A percentile compares a stretch with the other conserved stretches of the same genome.
These are phyloP conservation scores for Sonneratia caseolaris DNA, from an alignment of 345 rosid species.

Conservation along the genomic window DNA sequence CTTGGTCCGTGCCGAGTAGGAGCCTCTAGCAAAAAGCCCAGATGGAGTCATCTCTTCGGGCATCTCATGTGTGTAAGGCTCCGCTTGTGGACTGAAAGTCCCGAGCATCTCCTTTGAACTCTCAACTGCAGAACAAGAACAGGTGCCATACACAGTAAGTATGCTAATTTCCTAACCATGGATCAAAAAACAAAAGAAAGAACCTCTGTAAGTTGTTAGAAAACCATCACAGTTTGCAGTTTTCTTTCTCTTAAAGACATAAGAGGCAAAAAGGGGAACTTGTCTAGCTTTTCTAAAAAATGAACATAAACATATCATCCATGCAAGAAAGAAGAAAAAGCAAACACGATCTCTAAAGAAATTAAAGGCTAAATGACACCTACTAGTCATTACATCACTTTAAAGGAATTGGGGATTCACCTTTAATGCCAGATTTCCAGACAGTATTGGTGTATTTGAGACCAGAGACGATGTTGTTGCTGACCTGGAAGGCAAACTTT, in stretches of 20 bases:
- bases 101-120: slow-evolving; percentile 82
- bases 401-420: slow-evolving; percentile 17
- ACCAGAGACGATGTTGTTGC: slow-evolving; percentile 84
- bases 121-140: slow-evolving; percentile 45
- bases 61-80: slow-evolving; percentile 60
- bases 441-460: slow-evolving; percentile 66
- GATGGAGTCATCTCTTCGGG: slow-evolving; percentile 87
- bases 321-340: not conserved
- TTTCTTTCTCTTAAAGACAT: no score
- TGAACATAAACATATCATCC: not conserved
- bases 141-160: not conserved
- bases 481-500: slow-evolving; percentile 20
- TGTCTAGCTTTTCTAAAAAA: not conserved
- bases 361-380: not conserved
- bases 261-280: no score
- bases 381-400: not conserved
- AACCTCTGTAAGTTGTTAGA: no score
- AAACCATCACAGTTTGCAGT: no score
- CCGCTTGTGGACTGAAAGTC: slow-evolving; percentile 87
- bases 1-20: slow-evolving; percentile 73
- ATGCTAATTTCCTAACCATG: not conserved
- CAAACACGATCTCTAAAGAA: not conserved
- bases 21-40: slow-evolving; percentile 82
- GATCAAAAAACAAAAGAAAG: not conserved
- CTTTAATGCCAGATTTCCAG: slow-evolving; percentile 74